Evolutionary conservation across 2,329 filamentous ascomycete genomes (phyloP).

Genomic region (Fusarium sambucinum): DNA sequence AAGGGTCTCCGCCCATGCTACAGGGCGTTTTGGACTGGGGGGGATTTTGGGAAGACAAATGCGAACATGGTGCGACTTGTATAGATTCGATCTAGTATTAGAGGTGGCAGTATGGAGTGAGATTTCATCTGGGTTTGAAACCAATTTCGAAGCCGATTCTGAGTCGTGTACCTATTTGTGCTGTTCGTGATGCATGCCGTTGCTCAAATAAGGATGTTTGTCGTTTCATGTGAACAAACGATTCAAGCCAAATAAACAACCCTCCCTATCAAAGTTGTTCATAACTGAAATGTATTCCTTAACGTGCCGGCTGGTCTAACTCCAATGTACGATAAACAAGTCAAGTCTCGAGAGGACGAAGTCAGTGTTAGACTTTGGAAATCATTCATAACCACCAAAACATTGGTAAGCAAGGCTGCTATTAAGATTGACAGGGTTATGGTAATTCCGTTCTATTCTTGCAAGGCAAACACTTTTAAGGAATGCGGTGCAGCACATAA

Average conservation of each 20-base stretch:
- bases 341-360: neutral
- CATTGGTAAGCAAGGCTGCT: neutral
- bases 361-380: too few species aligned
- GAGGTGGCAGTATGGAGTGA: constrained; percentile 47
- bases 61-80: constrained; percentile 49
- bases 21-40: constrained; percentile 48
- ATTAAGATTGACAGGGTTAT: neutral
- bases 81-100: constrained; percentile 50
- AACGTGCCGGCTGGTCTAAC: neutral
- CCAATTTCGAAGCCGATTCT: constrained; percentile 5
- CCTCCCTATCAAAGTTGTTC: neutral
- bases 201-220: neutral
- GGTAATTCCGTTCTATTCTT: too few species aligned
- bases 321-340: neutral
- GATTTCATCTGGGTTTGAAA: constrained; percentile 46
- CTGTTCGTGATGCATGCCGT: neutral
- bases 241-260: neutral
- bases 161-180: neutral
- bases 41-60: constrained; percentile 49
- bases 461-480: neutral
- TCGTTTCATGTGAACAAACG: neutral
- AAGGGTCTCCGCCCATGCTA: constrained; percentile 48
- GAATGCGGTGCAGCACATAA: neutral
- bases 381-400: too few species aligned
- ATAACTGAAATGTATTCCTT: neutral